phyloP scores from a whole-genome alignment of 768 basidiomycete species.

The Termitomyces bulborhizus region DNA sequence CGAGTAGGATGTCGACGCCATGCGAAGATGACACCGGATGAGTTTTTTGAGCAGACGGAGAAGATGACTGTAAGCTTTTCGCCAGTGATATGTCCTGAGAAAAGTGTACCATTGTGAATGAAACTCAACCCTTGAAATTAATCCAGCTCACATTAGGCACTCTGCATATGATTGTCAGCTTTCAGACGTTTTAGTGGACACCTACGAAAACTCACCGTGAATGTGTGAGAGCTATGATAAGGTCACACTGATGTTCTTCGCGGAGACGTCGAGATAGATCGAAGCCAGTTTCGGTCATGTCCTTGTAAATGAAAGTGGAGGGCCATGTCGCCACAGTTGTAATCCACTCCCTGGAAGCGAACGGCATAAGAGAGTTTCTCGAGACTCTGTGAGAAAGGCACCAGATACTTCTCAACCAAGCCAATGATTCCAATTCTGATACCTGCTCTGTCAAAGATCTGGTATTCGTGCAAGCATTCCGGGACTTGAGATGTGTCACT shows the following conservation, averaged over 20 bases:
- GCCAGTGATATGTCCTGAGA: conserved; percentile 65
- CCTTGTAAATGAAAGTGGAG: conserved; percentile 62
- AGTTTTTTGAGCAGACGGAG: conserved; percentile 44
- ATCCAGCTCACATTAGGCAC: conserved; percentile 37
- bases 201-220: conserved; percentile 42
- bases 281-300: conserved; percentile 69
- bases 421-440: conserved; percentile 78
- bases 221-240: conserved; percentile 85
- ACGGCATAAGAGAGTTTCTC: not conserved
- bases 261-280: conserved; percentile 70
- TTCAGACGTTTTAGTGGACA: not conserved
- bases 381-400: not conserved
- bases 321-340: conserved; percentile 86
- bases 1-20: conserved; percentile 79
- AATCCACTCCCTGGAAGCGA: conserved; percentile 72
- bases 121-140: not conserved
- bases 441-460: conserved; percentile 64
- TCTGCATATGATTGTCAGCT: conserved; percentile 16
- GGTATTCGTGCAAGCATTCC: conserved; percentile 50
- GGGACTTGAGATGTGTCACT: conserved; percentile 58
- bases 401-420: conserved; percentile 70
- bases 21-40: conserved; percentile 45
- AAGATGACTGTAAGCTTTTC: conserved; percentile 54
- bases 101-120: not conserved
- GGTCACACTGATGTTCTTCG: conserved; percentile 66